Base-by-base conservation (phyloP, 805 yeast genomes). In the Sungouiella thailandica region DNA sequence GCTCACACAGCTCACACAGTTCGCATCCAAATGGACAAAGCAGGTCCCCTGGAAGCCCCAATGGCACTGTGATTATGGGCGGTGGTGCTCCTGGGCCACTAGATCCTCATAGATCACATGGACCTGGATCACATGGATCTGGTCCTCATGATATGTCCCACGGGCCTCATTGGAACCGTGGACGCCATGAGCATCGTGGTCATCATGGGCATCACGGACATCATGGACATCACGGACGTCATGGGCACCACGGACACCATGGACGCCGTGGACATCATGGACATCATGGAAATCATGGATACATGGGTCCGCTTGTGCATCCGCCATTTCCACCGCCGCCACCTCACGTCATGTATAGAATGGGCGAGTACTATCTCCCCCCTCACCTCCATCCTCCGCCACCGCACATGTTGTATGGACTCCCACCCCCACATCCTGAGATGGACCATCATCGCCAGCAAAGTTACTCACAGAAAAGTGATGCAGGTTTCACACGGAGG, bases 201-300 rank as follows among this genome's bases (percentile, higher is more conserved):
- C 22, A 7, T 23, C 32, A 26, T 23, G 35, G 39, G 19, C 36
- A 30, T 12, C 40, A 16, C 10, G 30, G 36, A 5, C 35, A 32
- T 22, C 38, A 19, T 14, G 30, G 28, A 4, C n/a, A n/a, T n/a
- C n/a, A n/a, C n/a, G n/a, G n/a, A n/a, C n/a, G n/a, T n/a, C n/a
- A n/a, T n/a, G n/a, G n/a, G n/a, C n/a, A n/a, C 43, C 40, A 11
- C 42, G 31, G 16, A 14, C 15, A 13, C 22, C 4, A n/a, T n/a
- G n/a, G n/a, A n/a, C n/a, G n/a, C n/a, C n/a, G n/a, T n/a, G n/a
- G n/a, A n/a, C n/a, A n/a, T n/a, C n/a, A n/a, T n/a, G n/a, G n/a
- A n/a, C n/a, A n/a, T n/a, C n/a, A n/a, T n/a, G n/a, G n/a, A n/a
- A n/a, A n/a, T n/a, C n/a, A n/a, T 14, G 30, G 30, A 12, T 17